Evolutionary conservation across 164 flowering plant species (phyloP), one percentile per base, ranked within the genome.

Genomic region (Annona squamosa): DNA sequence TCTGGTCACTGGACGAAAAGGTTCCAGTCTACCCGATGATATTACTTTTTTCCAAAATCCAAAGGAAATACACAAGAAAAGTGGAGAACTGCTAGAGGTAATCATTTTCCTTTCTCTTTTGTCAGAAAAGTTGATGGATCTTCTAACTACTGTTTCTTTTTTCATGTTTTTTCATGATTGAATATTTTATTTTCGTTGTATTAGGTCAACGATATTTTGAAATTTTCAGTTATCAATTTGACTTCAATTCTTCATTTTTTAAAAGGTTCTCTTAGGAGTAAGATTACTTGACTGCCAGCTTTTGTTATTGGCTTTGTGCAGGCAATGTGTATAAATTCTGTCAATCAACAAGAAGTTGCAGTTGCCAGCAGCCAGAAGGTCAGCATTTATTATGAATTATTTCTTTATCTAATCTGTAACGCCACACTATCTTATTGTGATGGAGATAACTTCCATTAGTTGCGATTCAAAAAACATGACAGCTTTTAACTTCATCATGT

Each of bases 11-110:
- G 81, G 84, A 52, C 80, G 63, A 67, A 89, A 78, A 79, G 83
- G 77, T 76, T 47, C 80, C 19, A 47, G 63, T 59, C 62, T 69
- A 19, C 45, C 73, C 45, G 80, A 76, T 77, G 85, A 84, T 47
- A 69, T 74, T 13, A 43, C 72, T 43, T 80, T 79, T 76, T 96
- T 93, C 77, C 78, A 81, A 47, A 80, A 78, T 37, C 93, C 97
- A 67, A 84, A 82, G 82, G 97, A 90, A 77, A 77, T 90, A 67
- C 82, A 77, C 75, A 90, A 79, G 84, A 87, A 84, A 84, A 92
- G 79, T 83, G 99, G 99, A 77, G 97, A 96, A 77, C 91, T 93
- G 56, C 72, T 96, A 67, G 98, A 96, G 97, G 99, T 90, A 82
- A 76, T 44, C 77, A 18, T 61, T 77, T 63, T 69, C 7, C 56